Evolutionary conservation across 306 rosid genomes (phyloP), one percentile per base, ranked within the genome.

Genomic region (Quercus variabilis): DNA sequence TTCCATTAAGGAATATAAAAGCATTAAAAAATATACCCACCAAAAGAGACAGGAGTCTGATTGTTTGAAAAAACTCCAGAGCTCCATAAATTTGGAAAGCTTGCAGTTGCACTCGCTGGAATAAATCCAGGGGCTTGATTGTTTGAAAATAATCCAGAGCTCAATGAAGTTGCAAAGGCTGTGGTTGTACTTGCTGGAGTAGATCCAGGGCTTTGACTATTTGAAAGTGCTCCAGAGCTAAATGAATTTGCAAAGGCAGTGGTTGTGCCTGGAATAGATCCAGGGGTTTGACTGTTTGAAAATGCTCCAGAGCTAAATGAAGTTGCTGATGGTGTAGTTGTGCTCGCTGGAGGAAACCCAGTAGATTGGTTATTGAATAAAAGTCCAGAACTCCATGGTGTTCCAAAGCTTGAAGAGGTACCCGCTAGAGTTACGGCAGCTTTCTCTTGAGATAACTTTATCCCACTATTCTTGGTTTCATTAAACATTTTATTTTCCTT

Each of bases 331-430:
- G 35, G 31, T 25, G 30, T 5, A 20, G 67, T 60, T 1, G 55
- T 71, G 84, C 18, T 54, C 55, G 14, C 11, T 49, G 23, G 80
- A 31, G 46, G 33, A 81, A 60, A 3, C 43, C 75, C 74, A 4
- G 83, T 77, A 78, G 54, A 59, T 21, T 88, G 88, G 76, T 59
- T 86, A 75, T 71, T 74, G 30, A 91, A 83, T 74, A 86, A 88
- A 72, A 79, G 33, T 54, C 90, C 91, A 86, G 93, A 62, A 82
- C 83, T 83, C 99, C 98, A 89, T 2, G 93, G 76, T 70, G 79
- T 71, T 63, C 79, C 71, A 83, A 74, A 31, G 41, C 63, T 86
- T 26, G 85, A 43, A 25, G 89, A 78, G 62, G 87, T 62, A 78
- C 82, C 72, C 20, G 10, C 69, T 69, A 95, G 84, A 80, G 88